A percentile compares a stretch with the other conserved stretches of the same genome.
phyloP scores from a whole-genome alignment of 352 stramenopile species.

The Globisporangium yorkense region DNA sequence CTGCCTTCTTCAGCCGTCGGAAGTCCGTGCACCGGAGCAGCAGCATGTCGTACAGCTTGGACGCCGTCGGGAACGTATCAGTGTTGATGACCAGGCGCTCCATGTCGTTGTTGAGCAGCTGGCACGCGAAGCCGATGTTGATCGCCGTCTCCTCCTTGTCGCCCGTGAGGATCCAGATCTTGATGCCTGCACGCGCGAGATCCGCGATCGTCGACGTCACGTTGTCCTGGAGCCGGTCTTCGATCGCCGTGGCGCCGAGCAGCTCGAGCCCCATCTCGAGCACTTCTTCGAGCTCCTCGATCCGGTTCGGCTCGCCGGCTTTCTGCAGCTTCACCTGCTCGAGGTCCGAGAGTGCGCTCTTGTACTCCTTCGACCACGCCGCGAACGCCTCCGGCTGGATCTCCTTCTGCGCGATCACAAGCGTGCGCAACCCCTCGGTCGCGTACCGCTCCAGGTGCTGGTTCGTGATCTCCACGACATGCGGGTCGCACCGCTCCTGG shows the following conservation, averaged over 20 bases:
- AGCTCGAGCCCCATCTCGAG: constrained; percentile 69
- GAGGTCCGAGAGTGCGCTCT: constrained; percentile 63
- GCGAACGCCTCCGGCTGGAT: constrained; percentile 56
- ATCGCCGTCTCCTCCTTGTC: constrained; percentile 96
- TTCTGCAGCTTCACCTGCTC: constrained; percentile 58
- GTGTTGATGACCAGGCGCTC: constrained; percentile 81
- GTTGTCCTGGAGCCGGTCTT: constrained; percentile 75
- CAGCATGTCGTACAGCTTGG: constrained; percentile 59
- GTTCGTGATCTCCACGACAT: constrained; percentile 57
- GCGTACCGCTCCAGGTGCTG: constrained; percentile 82
- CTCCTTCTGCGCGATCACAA: constrained; percentile 85
- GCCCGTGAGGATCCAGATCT: constrained; percentile 84
- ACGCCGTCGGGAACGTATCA: constrained; percentile 46
- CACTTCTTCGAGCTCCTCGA: constrained; percentile 80
- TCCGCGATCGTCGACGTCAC: constrained; percentile 75
- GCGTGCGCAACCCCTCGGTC: constrained; percentile 79
- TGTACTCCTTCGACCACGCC: constrained; percentile 74
- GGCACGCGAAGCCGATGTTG: constrained; percentile 95
- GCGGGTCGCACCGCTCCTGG: constrained; percentile 26
- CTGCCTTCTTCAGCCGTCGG: constrained; percentile 29
- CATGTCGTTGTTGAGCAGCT: constrained; percentile 95
- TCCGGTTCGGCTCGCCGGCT: constrained; percentile 50
- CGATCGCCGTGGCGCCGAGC: constrained; percentile 74
- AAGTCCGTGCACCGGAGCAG: constrained; percentile 35
- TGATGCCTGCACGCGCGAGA: constrained; percentile 65